Conservation (phyloP, 768 basidiomycete genomes). For the Paxillus ammoniavirescens region DNA sequence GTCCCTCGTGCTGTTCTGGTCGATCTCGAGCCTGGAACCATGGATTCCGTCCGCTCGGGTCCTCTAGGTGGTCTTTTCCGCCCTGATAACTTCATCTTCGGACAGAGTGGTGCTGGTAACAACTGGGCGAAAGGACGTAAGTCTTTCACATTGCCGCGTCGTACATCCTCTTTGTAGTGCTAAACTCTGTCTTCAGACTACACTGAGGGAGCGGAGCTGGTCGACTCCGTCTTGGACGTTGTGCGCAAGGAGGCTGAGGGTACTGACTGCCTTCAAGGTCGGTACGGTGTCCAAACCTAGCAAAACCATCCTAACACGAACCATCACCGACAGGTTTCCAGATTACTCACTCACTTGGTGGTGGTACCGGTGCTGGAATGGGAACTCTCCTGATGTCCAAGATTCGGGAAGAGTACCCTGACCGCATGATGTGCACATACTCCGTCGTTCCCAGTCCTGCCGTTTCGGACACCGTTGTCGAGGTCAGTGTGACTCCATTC, state of each 20-base stretch:
- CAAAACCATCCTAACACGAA: conserved; percentile 2
- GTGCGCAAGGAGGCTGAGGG: conserved; percentile 99
- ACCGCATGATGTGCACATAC: conserved; percentile 99
- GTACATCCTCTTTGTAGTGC: background rate
- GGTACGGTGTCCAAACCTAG: conserved; percentile 19
- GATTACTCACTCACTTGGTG: conserved; percentile 97
- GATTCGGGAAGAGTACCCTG: conserved; percentile 98
- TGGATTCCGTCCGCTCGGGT: conserved; percentile 90
- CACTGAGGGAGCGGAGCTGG: conserved; percentile 96
- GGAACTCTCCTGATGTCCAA: conserved; percentile 98
- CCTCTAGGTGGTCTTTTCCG: conserved; percentile 92
- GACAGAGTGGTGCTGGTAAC: conserved; percentile 98
- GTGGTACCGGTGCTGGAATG: conserved; percentile 99
- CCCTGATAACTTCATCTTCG: conserved; percentile 98
- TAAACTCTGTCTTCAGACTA: conserved; percentile 45
- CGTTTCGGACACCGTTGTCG: conserved; percentile 98
- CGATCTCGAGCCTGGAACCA: conserved; percentile 97
- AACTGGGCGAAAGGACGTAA: conserved; percentile 99
- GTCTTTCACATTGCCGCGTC: conserved; percentile 31
- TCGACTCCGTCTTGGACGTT: conserved; percentile 96
- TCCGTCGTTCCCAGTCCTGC: conserved; percentile 97
- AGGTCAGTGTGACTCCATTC: conserved; percentile 44
- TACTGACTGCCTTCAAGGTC: conserved; percentile 94
- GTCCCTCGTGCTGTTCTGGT: conserved; percentile 97
- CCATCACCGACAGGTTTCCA: conserved; percentile 73